These are phyloP conservation scores for Mycena filopes DNA, from an alignment of 768 basidiomycete genomes.

Conservation along the genomic window DNA sequence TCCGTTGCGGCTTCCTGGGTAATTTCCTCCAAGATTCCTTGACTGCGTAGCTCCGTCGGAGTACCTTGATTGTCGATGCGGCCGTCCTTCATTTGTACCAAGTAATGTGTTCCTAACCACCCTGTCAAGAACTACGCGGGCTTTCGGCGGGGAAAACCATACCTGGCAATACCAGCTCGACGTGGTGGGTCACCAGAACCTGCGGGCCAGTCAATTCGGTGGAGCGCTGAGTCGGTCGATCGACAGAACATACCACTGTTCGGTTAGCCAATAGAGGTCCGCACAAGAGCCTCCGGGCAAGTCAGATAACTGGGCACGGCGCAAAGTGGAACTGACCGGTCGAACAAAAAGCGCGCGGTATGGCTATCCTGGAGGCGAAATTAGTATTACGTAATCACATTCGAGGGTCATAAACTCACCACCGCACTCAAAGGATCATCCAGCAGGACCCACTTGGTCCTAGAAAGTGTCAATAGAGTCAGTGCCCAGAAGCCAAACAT, in stretches of 20 bases:
- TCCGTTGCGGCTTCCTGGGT: constrained; percentile 61
- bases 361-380: constrained; percentile 67
- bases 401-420: constrained; percentile 47
- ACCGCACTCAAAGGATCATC: constrained; percentile 73
- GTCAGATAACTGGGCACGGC: neutral
- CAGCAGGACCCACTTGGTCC: constrained; percentile 58
- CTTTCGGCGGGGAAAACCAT: neutral
- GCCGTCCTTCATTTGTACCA: constrained; percentile 84
- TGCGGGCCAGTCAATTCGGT: neutral
- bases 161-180: constrained; percentile 84
- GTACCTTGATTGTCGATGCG: constrained; percentile 82
- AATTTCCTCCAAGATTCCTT: constrained; percentile 75
- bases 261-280: constrained; percentile 74
- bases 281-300: constrained; percentile 51
- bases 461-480: constrained; percentile 2
- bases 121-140: neutral
- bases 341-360: constrained; percentile 71
- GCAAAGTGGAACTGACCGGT: constrained; percentile 45
- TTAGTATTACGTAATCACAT: neutral
- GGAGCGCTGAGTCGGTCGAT: constrained; percentile 61
- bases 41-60: constrained; percentile 67
- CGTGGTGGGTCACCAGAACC: constrained; percentile 79
- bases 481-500: neutral
- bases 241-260: constrained; percentile 60
- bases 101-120: constrained; percentile 59